Percentiles rank a stretch among this genome's conserved stretches.
These are phyloP conservation scores for Cucumis cinereus DNA, from an alignment of 306 rosid genomes.

Conservation along the genomic window DNA sequence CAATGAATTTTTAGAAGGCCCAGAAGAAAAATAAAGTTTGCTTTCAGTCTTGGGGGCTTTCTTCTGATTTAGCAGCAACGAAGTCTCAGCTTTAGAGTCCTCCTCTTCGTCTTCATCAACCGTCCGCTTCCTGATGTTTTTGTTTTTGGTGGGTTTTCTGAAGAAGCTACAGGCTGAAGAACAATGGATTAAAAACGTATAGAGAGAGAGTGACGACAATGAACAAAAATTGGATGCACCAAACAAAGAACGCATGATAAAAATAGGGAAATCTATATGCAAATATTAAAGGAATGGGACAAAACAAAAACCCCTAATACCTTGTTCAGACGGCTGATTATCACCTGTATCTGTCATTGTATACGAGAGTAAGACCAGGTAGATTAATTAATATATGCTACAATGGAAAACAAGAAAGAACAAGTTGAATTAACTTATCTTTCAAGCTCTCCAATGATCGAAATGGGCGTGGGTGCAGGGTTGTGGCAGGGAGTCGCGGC, in stretches of 20 bases:
- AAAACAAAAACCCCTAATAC: neutral
- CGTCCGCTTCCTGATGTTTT: slow-evolving; percentile 23
- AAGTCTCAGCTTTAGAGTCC: slow-evolving; percentile 12
- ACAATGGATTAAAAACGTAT: neutral
- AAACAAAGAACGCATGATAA: neutral
- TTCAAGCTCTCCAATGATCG: neutral
- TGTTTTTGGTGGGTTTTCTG: slow-evolving; percentile 27
- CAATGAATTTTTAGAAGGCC: slow-evolving; percentile 14
- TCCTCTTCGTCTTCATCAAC: slow-evolving; percentile 26
- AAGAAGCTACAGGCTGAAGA: slow-evolving; percentile 38
- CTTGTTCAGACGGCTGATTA: slow-evolving; percentile 26
- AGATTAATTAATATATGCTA: neutral
- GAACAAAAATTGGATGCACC: neutral
- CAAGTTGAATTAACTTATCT: neutral
- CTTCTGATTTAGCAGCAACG: slow-evolving; percentile 15
- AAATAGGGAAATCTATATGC: neutral
- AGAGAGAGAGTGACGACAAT: neutral
- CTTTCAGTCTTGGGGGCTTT: slow-evolving; percentile 24
- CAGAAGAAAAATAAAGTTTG: slow-evolving; percentile 23
- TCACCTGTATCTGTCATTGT: slow-evolving; percentile 22
- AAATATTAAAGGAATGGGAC: neutral
- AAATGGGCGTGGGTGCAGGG: neutral
- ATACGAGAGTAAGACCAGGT: neutral
- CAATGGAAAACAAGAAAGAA: neutral
- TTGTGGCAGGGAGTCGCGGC: neutral